Conservation (phyloP, 371 early-diverging fungal species). For the Saksenaea oblongispora region DNA sequence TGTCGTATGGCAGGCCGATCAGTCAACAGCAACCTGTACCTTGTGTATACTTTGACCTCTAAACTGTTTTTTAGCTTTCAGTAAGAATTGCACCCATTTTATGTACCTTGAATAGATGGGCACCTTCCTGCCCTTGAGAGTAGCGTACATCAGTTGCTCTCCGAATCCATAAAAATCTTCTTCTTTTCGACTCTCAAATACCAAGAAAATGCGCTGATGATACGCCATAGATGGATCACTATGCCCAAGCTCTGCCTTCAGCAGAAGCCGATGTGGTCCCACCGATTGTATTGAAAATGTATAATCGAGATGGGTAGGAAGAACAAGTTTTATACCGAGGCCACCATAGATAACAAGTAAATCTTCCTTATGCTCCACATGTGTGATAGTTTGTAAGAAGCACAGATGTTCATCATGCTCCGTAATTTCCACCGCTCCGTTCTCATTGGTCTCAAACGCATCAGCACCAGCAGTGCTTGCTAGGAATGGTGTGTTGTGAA, state of each 20-base stretch:
- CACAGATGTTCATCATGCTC: conserved; percentile 34
- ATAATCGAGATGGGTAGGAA: conserved; percentile 24
- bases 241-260: conserved; percentile 21
- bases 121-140: conserved; percentile 49
- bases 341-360: conserved; percentile 30
- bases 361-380: conserved; percentile 22
- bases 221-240: conserved; percentile 30
- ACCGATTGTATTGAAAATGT: conserved; percentile 27
- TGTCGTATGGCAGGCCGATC: neutral
- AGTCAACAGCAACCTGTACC: neutral
- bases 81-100: neutral
- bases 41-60: neutral
- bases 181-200: conserved; percentile 30
- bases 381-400: conserved; percentile 41
- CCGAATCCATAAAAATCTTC: conserved; percentile 57
- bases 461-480: conserved; percentile 33
- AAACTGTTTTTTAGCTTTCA: neutral
- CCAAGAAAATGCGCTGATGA: conserved; percentile 26
- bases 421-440: conserved; percentile 8
- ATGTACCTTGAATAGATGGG: conserved; percentile 24
- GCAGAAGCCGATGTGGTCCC: conserved; percentile 29
- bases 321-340: conserved; percentile 26
- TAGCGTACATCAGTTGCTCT: conserved; percentile 39
- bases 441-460: conserved; percentile 13
- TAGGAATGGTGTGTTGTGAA: conserved; percentile 46